These are phyloP conservation scores for Aurifilum marmelostoma DNA, from an alignment of 2,329 filamentous ascomycete genomes.

Conservation along the genomic window DNA sequence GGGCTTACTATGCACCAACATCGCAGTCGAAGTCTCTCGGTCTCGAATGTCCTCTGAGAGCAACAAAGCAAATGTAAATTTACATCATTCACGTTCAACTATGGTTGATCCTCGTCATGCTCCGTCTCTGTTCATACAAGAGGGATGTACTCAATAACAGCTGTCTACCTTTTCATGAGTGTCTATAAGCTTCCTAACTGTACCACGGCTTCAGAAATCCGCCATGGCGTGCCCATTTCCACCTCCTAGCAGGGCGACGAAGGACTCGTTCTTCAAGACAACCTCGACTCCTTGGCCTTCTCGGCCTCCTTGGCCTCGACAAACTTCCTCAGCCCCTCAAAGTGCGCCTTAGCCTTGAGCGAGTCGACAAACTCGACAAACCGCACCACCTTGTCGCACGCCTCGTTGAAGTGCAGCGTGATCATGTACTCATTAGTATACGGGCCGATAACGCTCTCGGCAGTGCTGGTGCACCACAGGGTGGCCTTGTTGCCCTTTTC, in stretches of 20 bases:
- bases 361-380: slow-evolving; percentile 20
- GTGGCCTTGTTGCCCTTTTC: slow-evolving; percentile 32
- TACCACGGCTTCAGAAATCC: neutral
- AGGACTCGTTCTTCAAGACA: neutral
- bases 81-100: no score
- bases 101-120: no score
- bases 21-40: no score
- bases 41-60: no score
- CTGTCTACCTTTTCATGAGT: neutral
- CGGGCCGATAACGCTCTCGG: slow-evolving; percentile 29
- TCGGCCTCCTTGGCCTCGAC: neutral
- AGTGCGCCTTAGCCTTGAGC: slow-evolving; percentile 2
- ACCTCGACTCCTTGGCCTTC: neutral
- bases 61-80: no score
- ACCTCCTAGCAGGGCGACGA: neutral
- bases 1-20: no score
- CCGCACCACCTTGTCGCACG: slow-evolving; percentile 28
- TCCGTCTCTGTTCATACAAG: no score
- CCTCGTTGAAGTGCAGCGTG: slow-evolving; percentile 32
- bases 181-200: neutral
- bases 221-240: neutral
- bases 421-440: slow-evolving; percentile 34
- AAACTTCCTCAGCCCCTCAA: slow-evolving; percentile 3
- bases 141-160: neutral
- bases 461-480: slow-evolving; percentile 29